Base-by-base conservation (phyloP, 345 rosid genomes). In the Murraya paniculata region DNA sequence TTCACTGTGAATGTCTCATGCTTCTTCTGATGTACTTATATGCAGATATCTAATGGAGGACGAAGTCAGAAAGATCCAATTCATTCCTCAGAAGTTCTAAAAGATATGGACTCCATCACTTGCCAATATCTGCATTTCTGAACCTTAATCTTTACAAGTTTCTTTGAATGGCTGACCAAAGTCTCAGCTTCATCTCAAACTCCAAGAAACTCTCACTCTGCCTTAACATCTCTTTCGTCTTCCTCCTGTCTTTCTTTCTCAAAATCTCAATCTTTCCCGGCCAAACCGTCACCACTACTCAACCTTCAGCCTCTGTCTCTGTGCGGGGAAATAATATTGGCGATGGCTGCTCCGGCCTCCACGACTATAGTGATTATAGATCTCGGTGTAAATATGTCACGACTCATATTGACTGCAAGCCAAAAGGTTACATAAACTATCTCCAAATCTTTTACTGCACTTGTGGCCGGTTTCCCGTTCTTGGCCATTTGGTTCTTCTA, bases 381-480 rank as follows among this genome's bases (percentile, higher is more conserved):
- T 77, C 90, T 39, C 91, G 84, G 85, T 95, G 99, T 72, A n/a
- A 61, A 60, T 95, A 93, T 77, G 81, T 93, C 60, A 83, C 72
- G 80, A 79, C 94, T 5, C 85, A 89, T 31, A 74, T 68, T 1
- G 89, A 81, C 2, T 95, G 99, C 88, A 81, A 79, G 3, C 85
- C 85, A 13, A 93, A 92, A 83, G 99, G 99, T 55, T 91, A 92
- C 79, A 84, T 95, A 55, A 88, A 91, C 89, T 95, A 92, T 79
- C 97, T 93, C 64, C 81, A 88, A 38, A 85, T 95, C 35, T 92
- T 87, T 82, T 93, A 92, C 28, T 95, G 99, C 75, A 88, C 85
- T 72, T 92, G 84, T 70, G 92, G 90, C 18, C 38, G 73, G 3
- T 81, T 78, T 68, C 90, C 91, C 13, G 0, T 88, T 0, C 78